Evolutionary conservation across 164 flowering plant genomes (phyloP), one percentile per base, ranked within the genome.

Genomic region (Tetracentron sinense): DNA sequence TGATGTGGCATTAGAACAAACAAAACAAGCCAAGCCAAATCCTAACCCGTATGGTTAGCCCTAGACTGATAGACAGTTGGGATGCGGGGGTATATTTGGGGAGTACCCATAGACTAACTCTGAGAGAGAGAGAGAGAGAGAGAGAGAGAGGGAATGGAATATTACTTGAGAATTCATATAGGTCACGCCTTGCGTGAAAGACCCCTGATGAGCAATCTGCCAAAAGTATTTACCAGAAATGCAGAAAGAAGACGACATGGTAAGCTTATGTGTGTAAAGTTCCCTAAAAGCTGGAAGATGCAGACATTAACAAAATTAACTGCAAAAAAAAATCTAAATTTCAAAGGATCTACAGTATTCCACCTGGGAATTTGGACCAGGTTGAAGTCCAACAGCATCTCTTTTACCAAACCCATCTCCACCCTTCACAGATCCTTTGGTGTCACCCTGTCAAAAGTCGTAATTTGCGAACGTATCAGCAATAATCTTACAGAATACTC

Each of bases 391-490:
- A 63, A 62, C 65, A 50, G 68, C 68, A 62, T 82, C 90, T 65
- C 74, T 80, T 60, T 63, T 75, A 4, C 58, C 47, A 30, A 73
- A 72, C 38, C 56, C 66, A 35, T 75, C 79, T 22, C 63, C 72
- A 61, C 65, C 73, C 71, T 72, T 85, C 6, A 74, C 74, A 20
- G 87, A 77, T 0, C 90, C 90, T 77, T 78, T 77, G 4, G 84
- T 77, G 67, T 85, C 89, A 55, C 87, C 89, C 85, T 85, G 31
- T 16, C 53, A n/a, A 49, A 16, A 22, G 23, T 19, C 19, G 21
- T 49, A 14, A n/a, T 49, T 4, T 7, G 20, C 25, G 10, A 49
- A 49, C 19, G 21, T 22, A 19, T 49, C 53, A 19, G 19, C 54
- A 69, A 50, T 29, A 19, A 62, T 56, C 26, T 30, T 10, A 21